These are phyloP conservation scores for Sugiyamaella sp. DNA, from an alignment of 1,139 yeast species.

Conservation along the genomic window DNA sequence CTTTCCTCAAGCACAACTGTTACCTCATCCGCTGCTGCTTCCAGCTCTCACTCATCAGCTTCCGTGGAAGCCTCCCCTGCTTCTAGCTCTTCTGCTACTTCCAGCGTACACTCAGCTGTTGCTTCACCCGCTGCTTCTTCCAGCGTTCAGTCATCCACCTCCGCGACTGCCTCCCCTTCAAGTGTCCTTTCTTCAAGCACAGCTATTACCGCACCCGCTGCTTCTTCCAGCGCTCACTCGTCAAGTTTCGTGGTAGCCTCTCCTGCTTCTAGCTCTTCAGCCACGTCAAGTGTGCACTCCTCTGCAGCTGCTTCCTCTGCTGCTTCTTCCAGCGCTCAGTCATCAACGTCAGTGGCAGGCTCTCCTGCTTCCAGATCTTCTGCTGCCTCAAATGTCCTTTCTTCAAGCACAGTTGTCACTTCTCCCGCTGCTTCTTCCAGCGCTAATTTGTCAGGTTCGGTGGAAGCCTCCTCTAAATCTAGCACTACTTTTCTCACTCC, in stretches of 20 bases:
- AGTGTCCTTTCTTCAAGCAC: too few species aligned
- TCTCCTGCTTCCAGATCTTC: neutral
- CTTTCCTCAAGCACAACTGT: too few species aligned
- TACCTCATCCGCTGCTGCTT: too few species aligned
- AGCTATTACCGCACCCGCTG: neutral
- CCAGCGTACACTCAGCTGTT: neutral
- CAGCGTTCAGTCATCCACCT: neutral
- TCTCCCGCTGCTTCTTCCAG: neutral
- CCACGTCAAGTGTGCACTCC: neutral
- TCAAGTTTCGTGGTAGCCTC: neutral
- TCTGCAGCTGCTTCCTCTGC: neutral
- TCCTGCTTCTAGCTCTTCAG: neutral
- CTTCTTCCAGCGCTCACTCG: constrained; percentile 1
- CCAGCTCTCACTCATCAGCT: neutral
- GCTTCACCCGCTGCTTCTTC: neutral
- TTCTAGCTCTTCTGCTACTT: constrained; percentile 1
- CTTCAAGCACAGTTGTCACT: neutral
- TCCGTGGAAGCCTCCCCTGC: neutral
- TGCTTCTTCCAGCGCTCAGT: neutral
- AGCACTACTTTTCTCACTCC: neutral
- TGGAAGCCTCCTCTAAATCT: neutral
- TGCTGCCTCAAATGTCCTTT: neutral
- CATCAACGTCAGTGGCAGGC: neutral
- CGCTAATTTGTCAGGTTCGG: neutral
- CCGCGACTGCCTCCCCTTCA: neutral